These are phyloP conservation scores for Pseudonectria buxi DNA, from an alignment of 2,329 filamentous ascomycete genomes.

Conservation along the genomic window DNA sequence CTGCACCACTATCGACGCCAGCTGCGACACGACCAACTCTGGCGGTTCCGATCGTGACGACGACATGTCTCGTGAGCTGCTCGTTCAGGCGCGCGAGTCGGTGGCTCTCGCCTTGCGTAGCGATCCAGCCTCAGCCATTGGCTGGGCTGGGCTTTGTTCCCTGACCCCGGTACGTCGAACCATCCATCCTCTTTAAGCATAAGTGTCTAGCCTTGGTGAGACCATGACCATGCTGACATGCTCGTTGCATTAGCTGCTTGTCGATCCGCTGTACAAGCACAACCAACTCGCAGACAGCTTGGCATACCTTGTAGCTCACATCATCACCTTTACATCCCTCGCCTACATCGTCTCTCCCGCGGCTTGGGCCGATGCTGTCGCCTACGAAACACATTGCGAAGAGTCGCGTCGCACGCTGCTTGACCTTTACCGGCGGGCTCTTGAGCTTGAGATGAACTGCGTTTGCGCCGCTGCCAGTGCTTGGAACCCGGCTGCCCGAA, in stretches of 20 bases:
- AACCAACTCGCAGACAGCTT: conserved; percentile 24
- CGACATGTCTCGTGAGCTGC: conserved; percentile 20
- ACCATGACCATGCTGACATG: conserved; percentile 1
- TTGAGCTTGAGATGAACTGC: conserved; percentile 35
- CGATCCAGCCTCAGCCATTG: conserved; percentile 25
- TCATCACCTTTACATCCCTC: conserved; percentile 30
- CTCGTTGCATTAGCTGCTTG: conserved; percentile 21
- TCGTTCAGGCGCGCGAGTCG: conserved; percentile 21
- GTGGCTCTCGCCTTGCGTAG: conserved; percentile 20
- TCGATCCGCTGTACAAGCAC: conserved; percentile 29
- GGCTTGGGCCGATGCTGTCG: conserved; percentile 18
- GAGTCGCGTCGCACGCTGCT: conserved; percentile 18
- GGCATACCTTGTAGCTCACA: conserved; percentile 25
- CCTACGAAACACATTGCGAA: conserved; percentile 16
- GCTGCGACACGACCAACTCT: no score
- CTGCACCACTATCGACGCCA: no score
- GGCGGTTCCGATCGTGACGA: conserved; percentile 6
- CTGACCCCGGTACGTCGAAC: conserved; percentile 28
- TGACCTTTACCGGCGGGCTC: conserved; percentile 24
- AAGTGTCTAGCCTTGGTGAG: background rate
- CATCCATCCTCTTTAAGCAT: background rate
- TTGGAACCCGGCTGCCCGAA: conserved; percentile 31
- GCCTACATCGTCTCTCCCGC: conserved; percentile 18
- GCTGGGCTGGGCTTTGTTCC: conserved; percentile 31
- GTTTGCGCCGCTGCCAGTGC: conserved; percentile 31